phyloP scores from a whole-genome alignment of 768 basidiomycete genomes.

The Daedaleopsis sinensis region DNA sequence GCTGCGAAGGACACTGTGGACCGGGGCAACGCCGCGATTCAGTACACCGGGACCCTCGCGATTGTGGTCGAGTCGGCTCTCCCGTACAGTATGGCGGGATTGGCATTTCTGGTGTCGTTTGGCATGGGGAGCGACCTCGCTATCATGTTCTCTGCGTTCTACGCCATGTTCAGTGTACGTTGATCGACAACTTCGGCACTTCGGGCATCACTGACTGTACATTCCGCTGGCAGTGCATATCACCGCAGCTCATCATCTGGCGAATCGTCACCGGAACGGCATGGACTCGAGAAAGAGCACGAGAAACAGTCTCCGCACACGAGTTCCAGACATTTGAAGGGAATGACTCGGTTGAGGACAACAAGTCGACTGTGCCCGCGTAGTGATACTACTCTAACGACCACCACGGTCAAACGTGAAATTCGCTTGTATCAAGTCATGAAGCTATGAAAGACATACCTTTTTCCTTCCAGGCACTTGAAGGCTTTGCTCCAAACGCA shows the following conservation, averaged over 20 bases:
- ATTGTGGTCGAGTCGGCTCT: constrained; percentile 25
- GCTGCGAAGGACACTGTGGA: constrained; percentile 3
- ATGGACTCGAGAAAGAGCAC: constrained; percentile 15
- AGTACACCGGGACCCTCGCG: constrained; percentile 21
- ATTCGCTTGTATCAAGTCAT: too few species aligned
- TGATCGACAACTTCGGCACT: neutral
- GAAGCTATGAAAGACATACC: too few species aligned
- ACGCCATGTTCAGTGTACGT: constrained; percentile 23
- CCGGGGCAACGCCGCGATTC: neutral
- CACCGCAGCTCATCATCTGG: constrained; percentile 24
- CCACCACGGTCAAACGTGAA: too few species aligned
- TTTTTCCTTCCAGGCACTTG: too few species aligned
- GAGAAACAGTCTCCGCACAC: constrained; percentile 6
- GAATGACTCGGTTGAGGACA: too few species aligned
- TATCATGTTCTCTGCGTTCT: constrained; percentile 23
- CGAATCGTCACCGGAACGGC: constrained; percentile 20
- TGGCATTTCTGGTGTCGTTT: constrained; percentile 27
- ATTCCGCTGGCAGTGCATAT: constrained; percentile 17
- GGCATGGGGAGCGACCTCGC: constrained; percentile 17
- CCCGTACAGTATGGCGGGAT: constrained; percentile 23
- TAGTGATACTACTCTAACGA: too few species aligned
- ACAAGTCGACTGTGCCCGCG: too few species aligned
- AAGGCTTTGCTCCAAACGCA: constrained; percentile 4
- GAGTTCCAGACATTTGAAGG: constrained; percentile 10
- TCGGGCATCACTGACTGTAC: neutral